Evolutionary conservation across 2,329 filamentous ascomycete genomes (phyloP), one percentile per base, ranked within the genome.

Genomic region (Lasiodiplodia theobromae): DNA sequence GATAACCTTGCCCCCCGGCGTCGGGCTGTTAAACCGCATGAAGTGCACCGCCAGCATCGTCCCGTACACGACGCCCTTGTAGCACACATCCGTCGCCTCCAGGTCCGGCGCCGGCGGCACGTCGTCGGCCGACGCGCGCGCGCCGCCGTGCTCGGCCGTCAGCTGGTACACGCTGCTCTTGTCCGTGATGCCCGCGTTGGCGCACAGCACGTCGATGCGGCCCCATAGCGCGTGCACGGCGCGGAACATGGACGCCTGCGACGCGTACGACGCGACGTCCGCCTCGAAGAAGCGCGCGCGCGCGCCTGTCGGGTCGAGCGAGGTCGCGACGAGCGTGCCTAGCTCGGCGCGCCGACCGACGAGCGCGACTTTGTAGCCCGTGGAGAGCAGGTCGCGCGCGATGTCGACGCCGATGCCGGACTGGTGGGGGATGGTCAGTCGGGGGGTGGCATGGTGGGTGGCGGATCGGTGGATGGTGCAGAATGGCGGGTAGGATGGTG

Each of bases 101-200:
- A 84, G 71, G 69, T 86, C 79, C 0, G 84, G 85, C 69, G 79
- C 79, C 1, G 82, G 76, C 3, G 84, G 84, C 38, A 84, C 71
- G 6, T 73, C 72, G 14, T 75, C 77, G 28, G 28, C 28, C 28
- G 28, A 7, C 25, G 25, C 34, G 12, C 51, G 74, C 72, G 37
- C 75, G 73, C 70, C 77, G 72, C 16, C 40, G 2, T 12, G 16
- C 40, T n/a, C 40, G 1, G 2, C 18, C 18, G 34, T 78, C 72
- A 81, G 75, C 57, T 84, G 81, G 74, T 83, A 87, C 37, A 84
- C 71, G 23, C 82, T 84, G 18, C 77, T 60, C 16, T 56, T 73
- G 71, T 86, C 84, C 1, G 83, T 78, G 40, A 82, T 81, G 16
- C 84, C 86, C 0, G 85, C 84, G 70, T 87, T 87, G 38, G 83